Evolutionary conservation across 768 basidiomycete genomes (phyloP), one percentile per base, ranked within the genome.

Genomic region (Suillus bovinus): DNA sequence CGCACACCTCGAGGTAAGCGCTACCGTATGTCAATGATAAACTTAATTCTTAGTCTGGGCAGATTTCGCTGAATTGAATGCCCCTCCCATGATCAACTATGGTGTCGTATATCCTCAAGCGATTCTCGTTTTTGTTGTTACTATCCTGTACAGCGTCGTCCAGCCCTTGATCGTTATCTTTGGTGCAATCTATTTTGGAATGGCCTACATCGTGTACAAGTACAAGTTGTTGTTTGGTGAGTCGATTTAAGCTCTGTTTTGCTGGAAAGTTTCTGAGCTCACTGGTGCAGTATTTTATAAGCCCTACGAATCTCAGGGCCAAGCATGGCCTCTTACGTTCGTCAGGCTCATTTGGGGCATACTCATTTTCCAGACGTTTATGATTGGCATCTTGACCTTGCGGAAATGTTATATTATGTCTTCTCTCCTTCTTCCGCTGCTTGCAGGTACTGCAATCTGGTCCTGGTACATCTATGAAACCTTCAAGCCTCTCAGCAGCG

Each of bases 301-400:
- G 71, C 96, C 97, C 0, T 99, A 98, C 75, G 96, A 98, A 77
- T 94, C 92, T 2, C 91, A 91, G 68, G 97, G 97, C 2, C 95
- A 98, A 78, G 97, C 96, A 1, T 99, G 97, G 96, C 94, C 94
- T 0, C 87, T 98, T 67, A 96, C 97, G 0, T 98, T 96, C 74
- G 84, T 87, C 31, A 91, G 96, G 8, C 85, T 97, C 44, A 89
- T 96, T 36, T 93, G 93, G 90, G 96, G 93, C 50, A 84, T 99
- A 61, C 72, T 96, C 72, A 92, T 96, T 59, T 99, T 96, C 82
- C 87, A 96, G 61, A 72, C 95, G 50, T 97, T 99, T 82, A 99
- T 99, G 97, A 93, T 89, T 50, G 96, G 96, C 53, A 90, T 97
- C 67, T 98, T 99, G 80, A 88, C 89, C 38, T 84, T 82, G 70